These are phyloP conservation scores for Phytophthora pluvialis DNA, from an alignment of 352 stramenopile genomes.

Conservation along the genomic window DNA sequence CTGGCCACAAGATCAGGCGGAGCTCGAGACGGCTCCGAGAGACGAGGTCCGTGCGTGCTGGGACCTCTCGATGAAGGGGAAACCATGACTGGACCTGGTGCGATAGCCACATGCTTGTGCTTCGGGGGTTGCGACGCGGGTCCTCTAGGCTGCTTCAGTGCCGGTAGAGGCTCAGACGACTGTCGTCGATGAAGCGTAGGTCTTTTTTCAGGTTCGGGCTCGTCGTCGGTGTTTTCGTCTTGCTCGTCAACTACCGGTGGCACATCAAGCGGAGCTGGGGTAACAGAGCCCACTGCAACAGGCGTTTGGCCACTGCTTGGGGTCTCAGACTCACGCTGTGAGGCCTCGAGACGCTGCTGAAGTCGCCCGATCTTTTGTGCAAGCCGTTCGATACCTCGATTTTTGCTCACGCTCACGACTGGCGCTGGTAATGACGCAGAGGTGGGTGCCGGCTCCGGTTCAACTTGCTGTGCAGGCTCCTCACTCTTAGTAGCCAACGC, in stretches of 20 bases:
- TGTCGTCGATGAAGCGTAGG: conserved; percentile 18
- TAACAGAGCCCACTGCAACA: conserved; percentile 1
- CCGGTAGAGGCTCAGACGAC: conserved; percentile 17
- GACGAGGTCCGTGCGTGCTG: conserved; percentile 8
- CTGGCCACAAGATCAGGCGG: conserved; percentile 60
- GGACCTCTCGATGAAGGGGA: conserved; percentile 10
- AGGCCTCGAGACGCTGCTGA: conserved; percentile 50
- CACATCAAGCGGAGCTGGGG: conserved; percentile 14
- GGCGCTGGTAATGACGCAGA: conserved; percentile 15
- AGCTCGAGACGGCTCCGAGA: conserved; percentile 34
- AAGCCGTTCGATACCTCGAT: conserved; percentile 51
- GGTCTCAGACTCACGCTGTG: conserved; percentile 30
- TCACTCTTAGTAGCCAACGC: not conserved
- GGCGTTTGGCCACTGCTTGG: conserved; percentile 7
- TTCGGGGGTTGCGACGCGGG: conserved; percentile 13
- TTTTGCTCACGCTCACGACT: conserved; percentile 44
- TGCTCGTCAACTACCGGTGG: conserved; percentile 29
- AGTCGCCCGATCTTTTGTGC: conserved; percentile 56
- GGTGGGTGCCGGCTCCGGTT: conserved; percentile 4
- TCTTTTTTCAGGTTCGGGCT: conserved; percentile 41
- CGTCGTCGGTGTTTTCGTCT: conserved; percentile 26
- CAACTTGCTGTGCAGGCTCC: conserved; percentile 10
- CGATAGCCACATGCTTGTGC: conserved; percentile 39
- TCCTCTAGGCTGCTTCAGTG: conserved; percentile 18
- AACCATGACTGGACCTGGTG: not conserved